phyloP scores from a whole-genome alignment of 1,139 yeast genomes.

The Blastobotrys malaysiensis region DNA sequence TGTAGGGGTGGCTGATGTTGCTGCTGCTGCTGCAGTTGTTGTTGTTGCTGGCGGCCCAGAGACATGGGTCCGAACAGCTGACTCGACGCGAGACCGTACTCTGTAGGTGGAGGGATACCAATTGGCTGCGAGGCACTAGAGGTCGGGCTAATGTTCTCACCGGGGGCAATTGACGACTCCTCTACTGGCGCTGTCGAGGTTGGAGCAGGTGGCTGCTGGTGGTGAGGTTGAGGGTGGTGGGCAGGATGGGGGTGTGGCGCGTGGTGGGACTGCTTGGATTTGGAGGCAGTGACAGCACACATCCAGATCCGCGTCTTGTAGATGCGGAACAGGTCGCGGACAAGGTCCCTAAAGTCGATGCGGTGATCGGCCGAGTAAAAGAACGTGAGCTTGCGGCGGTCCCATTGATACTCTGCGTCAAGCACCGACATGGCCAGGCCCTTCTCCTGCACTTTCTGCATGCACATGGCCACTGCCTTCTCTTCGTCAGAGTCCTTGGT shows the following conservation, averaged over 20 bases:
- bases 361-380: constrained; percentile 79
- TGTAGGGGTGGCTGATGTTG: constrained; percentile 5
- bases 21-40: background rate
- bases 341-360: constrained; percentile 87
- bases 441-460: constrained; percentile 52
- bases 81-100: background rate
- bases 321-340: constrained; percentile 84
- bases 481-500: constrained; percentile 65
- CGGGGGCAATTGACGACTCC: background rate
- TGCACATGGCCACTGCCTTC: constrained; percentile 57
- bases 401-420: constrained; percentile 93
- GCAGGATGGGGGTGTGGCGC: background rate
- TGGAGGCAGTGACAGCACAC: constrained; percentile 59
- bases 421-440: constrained; percentile 44
- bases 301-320: constrained; percentile 97
- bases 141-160: background rate
- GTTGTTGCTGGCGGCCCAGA: background rate
- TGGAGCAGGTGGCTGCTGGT: background rate
- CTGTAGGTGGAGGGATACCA: constrained; percentile 1
- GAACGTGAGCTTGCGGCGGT: constrained; percentile 86
- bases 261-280: background rate
- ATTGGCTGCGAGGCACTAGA: background rate
- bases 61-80: background rate
- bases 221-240: background rate
- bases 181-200: background rate